A percentile compares a stretch with the other conserved stretches of the same genome.
Evolutionary conservation across 306 rosid genomes (phyloP).

Genomic region (Sicyos baderoa): DNA sequence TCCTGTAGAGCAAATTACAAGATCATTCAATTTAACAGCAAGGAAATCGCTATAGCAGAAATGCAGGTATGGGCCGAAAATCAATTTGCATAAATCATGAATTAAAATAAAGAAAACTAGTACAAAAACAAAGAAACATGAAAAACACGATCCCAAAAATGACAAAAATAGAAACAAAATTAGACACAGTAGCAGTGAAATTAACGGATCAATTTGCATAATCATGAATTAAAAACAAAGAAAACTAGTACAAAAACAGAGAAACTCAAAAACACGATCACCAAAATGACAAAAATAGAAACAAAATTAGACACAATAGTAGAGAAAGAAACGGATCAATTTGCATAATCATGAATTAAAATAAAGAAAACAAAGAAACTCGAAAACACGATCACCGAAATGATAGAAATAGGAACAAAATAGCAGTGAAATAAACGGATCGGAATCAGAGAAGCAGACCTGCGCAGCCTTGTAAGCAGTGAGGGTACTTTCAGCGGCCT

Average conservation of each 20-base stretch:
- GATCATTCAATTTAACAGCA: background rate
- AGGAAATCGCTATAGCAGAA: background rate
- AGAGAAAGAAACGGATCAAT: background rate
- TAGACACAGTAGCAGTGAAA: background rate
- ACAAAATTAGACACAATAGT: background rate
- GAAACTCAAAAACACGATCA: background rate
- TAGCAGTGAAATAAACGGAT: background rate
- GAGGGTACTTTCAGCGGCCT: slow-evolving; percentile 96
- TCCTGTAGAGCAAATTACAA: slow-evolving; percentile 41
- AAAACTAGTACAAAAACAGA: too few relatives aligned
- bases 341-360: too few relatives aligned
- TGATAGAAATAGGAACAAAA: background rate
- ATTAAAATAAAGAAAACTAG: background rate
- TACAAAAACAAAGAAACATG: too few relatives aligned
- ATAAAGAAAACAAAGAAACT: background rate
- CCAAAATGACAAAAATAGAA: background rate
- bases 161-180: background rate
- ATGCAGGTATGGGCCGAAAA: background rate
- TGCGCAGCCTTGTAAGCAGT: slow-evolving; percentile 95
- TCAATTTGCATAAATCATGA: background rate
- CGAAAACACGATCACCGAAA: background rate
- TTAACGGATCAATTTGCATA: background rate
- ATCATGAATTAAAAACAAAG: too few relatives aligned
- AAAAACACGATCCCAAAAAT: background rate
- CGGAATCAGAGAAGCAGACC: slow-evolving; percentile 30